Conservation (phyloP, 768 basidiomycete species). For the Arthromyces matolae region DNA sequence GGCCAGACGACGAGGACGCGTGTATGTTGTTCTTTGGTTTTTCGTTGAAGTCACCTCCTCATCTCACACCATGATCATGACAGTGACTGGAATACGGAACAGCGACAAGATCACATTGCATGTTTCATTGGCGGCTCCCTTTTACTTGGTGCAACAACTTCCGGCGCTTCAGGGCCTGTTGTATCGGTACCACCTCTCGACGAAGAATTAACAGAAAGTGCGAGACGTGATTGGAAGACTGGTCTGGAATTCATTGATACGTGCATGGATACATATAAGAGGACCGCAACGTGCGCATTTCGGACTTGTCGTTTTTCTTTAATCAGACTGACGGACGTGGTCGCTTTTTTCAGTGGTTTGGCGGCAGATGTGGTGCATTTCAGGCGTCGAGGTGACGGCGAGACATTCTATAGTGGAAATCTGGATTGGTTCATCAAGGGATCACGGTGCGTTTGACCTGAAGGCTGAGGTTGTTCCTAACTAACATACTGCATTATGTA, state of each 20-base stretch:
- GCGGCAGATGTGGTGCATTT: constrained; percentile 90
- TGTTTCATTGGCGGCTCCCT: constrained; percentile 94
- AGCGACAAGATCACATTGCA: constrained; percentile 94
- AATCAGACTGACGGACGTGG: not conserved
- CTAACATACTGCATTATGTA: constrained; percentile 1
- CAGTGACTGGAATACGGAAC: constrained; percentile 67
- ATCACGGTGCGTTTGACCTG: constrained; percentile 40
- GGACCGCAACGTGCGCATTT: constrained; percentile 67
- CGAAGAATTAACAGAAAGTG: constrained; percentile 53
- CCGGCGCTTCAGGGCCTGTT: constrained; percentile 43
- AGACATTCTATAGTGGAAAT: constrained; percentile 27
- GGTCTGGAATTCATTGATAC: constrained; percentile 83
- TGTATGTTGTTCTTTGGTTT: constrained; percentile 25
- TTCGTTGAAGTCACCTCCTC: not conserved
- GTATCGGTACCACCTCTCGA: constrained; percentile 66
- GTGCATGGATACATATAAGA: constrained; percentile 77
- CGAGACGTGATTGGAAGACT: constrained; percentile 77
- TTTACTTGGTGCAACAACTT: constrained; percentile 79
- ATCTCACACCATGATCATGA: not conserved
- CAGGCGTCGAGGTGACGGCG: constrained; percentile 48
- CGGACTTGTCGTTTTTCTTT: not conserved
- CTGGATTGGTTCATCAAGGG: constrained; percentile 92
- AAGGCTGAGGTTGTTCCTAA: not conserved
- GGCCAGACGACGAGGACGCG: constrained; percentile 27
- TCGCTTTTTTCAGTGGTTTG: constrained; percentile 53